Percentiles rank a stretch among this genome's conserved stretches.
Conservation (phyloP, 257 asterid species). For the Misopates orontium region DNA sequence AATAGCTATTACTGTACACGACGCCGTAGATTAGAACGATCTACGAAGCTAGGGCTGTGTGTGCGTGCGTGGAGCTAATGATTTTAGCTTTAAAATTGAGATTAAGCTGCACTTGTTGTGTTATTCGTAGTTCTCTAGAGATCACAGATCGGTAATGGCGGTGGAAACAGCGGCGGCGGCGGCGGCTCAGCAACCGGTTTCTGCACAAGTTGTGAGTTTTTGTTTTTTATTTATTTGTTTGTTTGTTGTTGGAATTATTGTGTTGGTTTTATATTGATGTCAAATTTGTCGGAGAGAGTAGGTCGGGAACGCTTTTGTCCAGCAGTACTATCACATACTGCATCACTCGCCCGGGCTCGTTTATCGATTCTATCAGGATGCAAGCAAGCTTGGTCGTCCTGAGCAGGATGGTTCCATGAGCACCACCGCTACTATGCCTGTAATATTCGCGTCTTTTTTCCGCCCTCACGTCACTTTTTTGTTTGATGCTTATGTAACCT, state of each 20-base stretch:
- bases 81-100: no score
- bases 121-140: constrained; percentile 35
- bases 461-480: constrained; percentile 13
- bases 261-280: background rate
- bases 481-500: no score
- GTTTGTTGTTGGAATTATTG: background rate
- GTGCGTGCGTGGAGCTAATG: background rate
- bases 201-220: constrained; percentile 69
- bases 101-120: constrained; percentile 18
- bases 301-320: constrained; percentile 92
- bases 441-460: constrained; percentile 29
- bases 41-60: constrained; percentile 14
- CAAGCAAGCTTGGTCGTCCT: constrained; percentile 83
- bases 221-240: background rate
- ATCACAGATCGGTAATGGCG: constrained; percentile 45
- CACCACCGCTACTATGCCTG: constrained; percentile 81
- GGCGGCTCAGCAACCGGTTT: constrained; percentile 38
- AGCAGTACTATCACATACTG: constrained; percentile 85
- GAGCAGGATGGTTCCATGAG: constrained; percentile 75
- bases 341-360: constrained; percentile 79
- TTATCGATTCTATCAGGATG: constrained; percentile 76
- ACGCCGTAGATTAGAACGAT: background rate
- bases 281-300: constrained; percentile 25
- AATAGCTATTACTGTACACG: background rate
- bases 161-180: constrained; percentile 44